Evolutionary conservation across 192 early-diverging fungal species (phyloP).

Genomic region (Gaertneriomyces sp.): DNA sequence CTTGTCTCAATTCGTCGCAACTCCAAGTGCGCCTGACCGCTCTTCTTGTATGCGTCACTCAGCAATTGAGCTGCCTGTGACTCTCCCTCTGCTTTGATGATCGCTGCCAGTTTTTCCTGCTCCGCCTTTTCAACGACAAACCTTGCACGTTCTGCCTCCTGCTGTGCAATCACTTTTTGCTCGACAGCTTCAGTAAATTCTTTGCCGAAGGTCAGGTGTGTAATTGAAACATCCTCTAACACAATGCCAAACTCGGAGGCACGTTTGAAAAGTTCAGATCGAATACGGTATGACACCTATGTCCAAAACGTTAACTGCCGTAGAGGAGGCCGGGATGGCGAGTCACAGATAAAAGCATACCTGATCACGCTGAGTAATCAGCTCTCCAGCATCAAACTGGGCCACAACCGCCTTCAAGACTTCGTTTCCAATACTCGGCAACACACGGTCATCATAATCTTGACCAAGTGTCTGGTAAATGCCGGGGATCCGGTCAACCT

Average conservation of each 20-base stretch:
- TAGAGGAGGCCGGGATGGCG: background rate
- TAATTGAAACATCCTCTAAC: constrained; percentile 98
- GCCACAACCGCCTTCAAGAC: constrained; percentile 97
- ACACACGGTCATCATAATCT: constrained; percentile 96
- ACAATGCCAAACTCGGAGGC: constrained; percentile 94
- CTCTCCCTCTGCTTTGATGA: constrained; percentile 98
- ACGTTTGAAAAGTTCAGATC: constrained; percentile 87
- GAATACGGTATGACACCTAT: constrained; percentile 82
- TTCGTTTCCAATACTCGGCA: constrained; percentile 98
- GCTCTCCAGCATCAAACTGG: constrained; percentile 95
- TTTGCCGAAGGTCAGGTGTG: constrained; percentile 97
- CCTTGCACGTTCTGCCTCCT: constrained; percentile 97
- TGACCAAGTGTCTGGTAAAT: constrained; percentile 89
- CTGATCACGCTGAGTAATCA: constrained; percentile 95
- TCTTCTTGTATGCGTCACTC: constrained; percentile 84
- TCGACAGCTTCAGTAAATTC: constrained; percentile 99
- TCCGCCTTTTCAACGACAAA: constrained; percentile 98
- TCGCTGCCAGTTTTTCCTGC: constrained; percentile 94
- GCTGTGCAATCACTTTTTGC: constrained; percentile 98
- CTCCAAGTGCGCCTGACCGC: constrained; percentile 88
- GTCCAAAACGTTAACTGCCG: background rate
- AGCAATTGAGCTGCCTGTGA: constrained; percentile 90
- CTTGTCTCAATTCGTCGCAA: constrained; percentile 96
- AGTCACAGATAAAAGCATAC: constrained; percentile 8
- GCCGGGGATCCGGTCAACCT: constrained; percentile 64